Base-by-base conservation (phyloP, 2,329 filamentous ascomycete species). In the Bipolaris bicolor region DNA sequence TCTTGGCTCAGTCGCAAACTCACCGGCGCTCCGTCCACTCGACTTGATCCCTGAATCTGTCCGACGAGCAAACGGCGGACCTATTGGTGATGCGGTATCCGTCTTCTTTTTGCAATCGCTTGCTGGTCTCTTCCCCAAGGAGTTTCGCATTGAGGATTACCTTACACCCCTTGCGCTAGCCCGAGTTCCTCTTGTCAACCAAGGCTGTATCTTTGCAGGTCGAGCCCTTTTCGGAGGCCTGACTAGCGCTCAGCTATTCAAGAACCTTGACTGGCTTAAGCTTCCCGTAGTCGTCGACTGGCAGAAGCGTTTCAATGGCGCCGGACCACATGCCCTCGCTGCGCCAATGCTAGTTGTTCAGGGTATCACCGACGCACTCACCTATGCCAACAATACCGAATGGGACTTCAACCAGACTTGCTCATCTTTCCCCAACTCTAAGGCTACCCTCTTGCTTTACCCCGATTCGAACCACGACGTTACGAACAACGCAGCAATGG, bases 271-370 rank as follows among this genome's bases (percentile, higher is more conserved):
- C 49, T 68, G 63, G 64, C 58, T 66, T 4, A 36, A 64, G 9
- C 61, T 57, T 20, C 63, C 62, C 13, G 52, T 39, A 2, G 58
- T 66, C 7, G 52, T 67, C 3, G 58, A 64, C 40, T 67, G 64
- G 66, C 63, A 68, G 43, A 59, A 64, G 18, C 56, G 60, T 11
- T 67, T 63, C 49, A 67, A 67, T n/a, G 64, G 66, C 33, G 63
- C 58, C 11, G 66, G 64, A 2, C 61, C 61, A 10, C 58, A 69
- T 45, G 50, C 60, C 9, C 55, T 69, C n/a, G 63, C 66, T 16
- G 64, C 64, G 20, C 63, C 64, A 4, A 64, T 69, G 64, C 49
- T 67, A 4, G 66, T 69, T 1, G 57, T 66, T 15, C 58, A 61
- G 45, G 61, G 65, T 15, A 29, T 39, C 11, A 45, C 43, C 0